Evolutionary conservation across 306 rosid genomes (phyloP), one percentile per base, ranked within the genome.

Genomic region (Albizia julibrissin): DNA sequence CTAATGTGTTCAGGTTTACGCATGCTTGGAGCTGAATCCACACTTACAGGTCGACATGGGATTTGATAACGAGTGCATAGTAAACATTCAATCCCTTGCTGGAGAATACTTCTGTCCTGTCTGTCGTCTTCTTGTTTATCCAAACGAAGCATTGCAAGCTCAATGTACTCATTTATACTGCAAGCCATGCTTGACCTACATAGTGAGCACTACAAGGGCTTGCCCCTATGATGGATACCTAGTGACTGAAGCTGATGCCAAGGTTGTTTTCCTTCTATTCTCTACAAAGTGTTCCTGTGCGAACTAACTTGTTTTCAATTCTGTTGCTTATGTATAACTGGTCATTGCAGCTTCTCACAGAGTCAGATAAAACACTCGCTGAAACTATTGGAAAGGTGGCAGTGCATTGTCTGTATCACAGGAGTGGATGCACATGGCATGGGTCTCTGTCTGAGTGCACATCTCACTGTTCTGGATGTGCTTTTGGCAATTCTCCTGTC

Each of bases 101-200:
- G 99, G 99, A 65, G 98, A 96, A 88, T 96, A 93, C 80, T 96
- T 96, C 86, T 96, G 98, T 80, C 98, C 99, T 0, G 98, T 96
- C 52, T 96, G 99, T 85, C 97, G 98, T 21, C 83, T 93, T 59
- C 99, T 96, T 8, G 97, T 96, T 4, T 91, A 92, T 88, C 98
- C 99, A 27, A 89, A 87, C 44, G 98, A 96, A 85, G 99, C 99
- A 58, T 85, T 91, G 78, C 99, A 96, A 79, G 91, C 99, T 8
- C 99, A 91, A 82, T 96, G 98, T 72, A 93, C 99, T 82, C 99
- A 96, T 81, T 84, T 96, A 39, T 96, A 96, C 87, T 96, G 99
- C 85, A 96, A 96, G 83, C 97, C 97, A 10, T 96, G 99, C 81
- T 88, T 96, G 86, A 86, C 97, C 0, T 96, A 96, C 1, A 77